phyloP scores from a whole-genome alignment of 2,329 filamentous ascomycete species.

The Trichoderma sp. region DNA sequence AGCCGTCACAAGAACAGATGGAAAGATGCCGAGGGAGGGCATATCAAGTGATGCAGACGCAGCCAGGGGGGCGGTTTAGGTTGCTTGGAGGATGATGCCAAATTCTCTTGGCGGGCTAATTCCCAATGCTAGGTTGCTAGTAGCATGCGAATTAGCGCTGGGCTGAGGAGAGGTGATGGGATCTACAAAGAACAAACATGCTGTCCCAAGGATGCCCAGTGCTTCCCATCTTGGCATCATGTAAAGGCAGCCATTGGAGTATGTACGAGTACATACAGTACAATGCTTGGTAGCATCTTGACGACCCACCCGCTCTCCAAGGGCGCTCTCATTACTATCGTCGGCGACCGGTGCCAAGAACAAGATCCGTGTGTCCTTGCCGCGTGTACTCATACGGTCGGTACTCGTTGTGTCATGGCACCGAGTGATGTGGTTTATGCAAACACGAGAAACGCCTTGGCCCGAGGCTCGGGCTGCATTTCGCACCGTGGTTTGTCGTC shows the following conservation, averaged over 20 bases:
- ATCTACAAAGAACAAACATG: background rate
- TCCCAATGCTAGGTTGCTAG: background rate
- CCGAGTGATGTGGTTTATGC: background rate
- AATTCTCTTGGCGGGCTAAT: conserved; percentile 7
- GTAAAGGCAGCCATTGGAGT: background rate
- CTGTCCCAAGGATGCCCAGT: background rate
- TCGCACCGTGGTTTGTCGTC: background rate
- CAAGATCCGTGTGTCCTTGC: background rate
- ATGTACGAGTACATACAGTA: background rate
- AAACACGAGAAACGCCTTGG: conserved; percentile 1
- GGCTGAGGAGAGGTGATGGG: background rate
- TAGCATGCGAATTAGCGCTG: conserved; percentile 8
- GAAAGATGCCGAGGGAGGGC: conserved; percentile 8
- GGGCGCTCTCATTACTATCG: background rate
- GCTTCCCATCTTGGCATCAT: background rate
- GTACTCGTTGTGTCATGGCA: background rate
- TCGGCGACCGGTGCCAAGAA: background rate
- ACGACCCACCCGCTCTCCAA: background rate
- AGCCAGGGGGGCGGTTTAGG: background rate
- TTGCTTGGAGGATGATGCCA: background rate
- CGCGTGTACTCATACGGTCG: background rate
- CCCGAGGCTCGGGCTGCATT: background rate
- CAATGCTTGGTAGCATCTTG: background rate
- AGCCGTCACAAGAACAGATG: background rate
- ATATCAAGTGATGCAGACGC: background rate